Conservation (phyloP, 768 basidiomycete species). For the Leccinum incarnatum region DNA sequence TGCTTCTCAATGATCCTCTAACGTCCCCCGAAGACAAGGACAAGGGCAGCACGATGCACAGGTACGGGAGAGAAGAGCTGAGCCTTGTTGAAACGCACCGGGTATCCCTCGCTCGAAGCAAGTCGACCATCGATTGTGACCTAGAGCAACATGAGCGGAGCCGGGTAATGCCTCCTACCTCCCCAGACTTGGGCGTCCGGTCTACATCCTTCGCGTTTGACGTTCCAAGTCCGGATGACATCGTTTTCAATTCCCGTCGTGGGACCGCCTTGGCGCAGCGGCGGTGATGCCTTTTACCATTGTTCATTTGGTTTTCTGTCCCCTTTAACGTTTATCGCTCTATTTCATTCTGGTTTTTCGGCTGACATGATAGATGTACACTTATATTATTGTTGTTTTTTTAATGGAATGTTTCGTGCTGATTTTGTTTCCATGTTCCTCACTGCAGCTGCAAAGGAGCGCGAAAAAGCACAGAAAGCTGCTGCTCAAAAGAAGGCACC, state of each 20-base stretch:
- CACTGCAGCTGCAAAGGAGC: constrained; percentile 70
- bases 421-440: constrained; percentile 33
- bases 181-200: constrained; percentile 37
- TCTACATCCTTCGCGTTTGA: constrained; percentile 63
- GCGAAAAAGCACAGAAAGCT: constrained; percentile 68
- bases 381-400: constrained; percentile 27
- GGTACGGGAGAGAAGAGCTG: constrained; percentile 33
- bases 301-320: constrained; percentile 1
- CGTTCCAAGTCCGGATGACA: constrained; percentile 88
- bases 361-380: constrained; percentile 30
- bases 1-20: constrained; percentile 58
- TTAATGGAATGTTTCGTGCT: constrained; percentile 39
- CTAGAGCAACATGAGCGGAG: constrained; percentile 8
- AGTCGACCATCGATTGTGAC: constrained; percentile 24
- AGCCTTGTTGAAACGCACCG: constrained; percentile 29
- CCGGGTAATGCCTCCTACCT: constrained; percentile 12
- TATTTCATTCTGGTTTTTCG: constrained; percentile 16
- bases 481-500: constrained; percentile 42
- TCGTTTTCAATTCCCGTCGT: constrained; percentile 75
- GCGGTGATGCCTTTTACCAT: constrained; percentile 17
- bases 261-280: constrained; percentile 61
- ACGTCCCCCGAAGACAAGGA: constrained; percentile 37
- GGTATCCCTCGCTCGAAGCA: constrained; percentile 28
- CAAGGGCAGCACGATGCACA: constrained; percentile 29
- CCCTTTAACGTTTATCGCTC: constrained; percentile 11